Evolutionary conservation across 169 alveolate genomes (phyloP).

Genomic region (Plasmodium blacklocki): DNA sequence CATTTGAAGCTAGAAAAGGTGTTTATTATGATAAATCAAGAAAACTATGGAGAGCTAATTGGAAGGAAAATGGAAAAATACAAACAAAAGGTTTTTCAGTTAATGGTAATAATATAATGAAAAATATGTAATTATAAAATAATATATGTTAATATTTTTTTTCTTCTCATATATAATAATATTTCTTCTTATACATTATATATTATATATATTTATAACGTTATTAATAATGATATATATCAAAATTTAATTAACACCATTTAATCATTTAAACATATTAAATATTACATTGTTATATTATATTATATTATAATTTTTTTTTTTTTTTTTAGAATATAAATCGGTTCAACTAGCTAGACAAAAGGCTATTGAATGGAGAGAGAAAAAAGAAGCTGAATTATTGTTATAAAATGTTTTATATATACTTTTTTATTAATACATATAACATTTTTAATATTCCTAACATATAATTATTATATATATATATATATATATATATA

Average conservation of each 20-base stretch:
- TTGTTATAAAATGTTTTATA: conserved; percentile 12
- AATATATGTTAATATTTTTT: no score
- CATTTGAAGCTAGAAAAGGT: conserved; percentile 73
- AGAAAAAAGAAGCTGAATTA: conserved; percentile 66
- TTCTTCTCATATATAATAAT: no score
- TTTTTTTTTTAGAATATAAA: conserved; percentile 43
- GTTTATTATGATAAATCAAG: conserved; percentile 74
- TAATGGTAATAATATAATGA: conserved; percentile 43
- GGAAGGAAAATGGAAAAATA: conserved; percentile 76
- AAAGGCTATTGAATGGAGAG: conserved; percentile 76
- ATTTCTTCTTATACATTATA: background rate
- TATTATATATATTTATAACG: no score
- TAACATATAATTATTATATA: no score
- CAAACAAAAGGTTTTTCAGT: conserved; percentile 75
- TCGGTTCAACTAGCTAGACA: conserved; percentile 71
- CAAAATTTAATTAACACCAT: no score
- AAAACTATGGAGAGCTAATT: conserved; percentile 74
- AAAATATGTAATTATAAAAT: background rate
- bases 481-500: no score
- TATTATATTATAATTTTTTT: background rate
- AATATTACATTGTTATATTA: background rate
- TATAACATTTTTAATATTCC: no score
- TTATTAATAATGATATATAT: no score
- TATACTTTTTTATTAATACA: no score
- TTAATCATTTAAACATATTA: background rate